phyloP scores from a whole-genome alignment of 306 rosid species.

The Citrullus colocynthis region DNA sequence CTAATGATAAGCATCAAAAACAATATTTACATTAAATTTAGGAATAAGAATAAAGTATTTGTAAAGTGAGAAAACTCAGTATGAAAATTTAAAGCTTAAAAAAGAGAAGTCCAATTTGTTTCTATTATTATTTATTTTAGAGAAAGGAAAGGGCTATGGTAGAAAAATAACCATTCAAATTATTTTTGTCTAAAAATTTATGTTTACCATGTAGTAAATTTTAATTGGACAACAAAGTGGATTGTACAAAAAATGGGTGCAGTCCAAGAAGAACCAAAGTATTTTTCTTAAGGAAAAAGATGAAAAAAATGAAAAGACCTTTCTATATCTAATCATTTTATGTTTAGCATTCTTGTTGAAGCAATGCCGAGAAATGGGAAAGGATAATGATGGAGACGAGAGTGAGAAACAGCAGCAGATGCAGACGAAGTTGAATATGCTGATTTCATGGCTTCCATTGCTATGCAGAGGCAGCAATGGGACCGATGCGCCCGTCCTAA shows the following conservation, averaged over 20 bases:
- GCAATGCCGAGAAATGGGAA: slow-evolving; percentile 39
- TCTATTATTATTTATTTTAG: no score
- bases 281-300: no score
- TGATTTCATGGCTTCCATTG: slow-evolving; percentile 63
- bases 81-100: background rate
- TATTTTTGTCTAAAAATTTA: no score
- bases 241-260: no score
- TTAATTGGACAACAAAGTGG: no score
- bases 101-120: no score
- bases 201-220: no score
- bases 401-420: slow-evolving; percentile 18
- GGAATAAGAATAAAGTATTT: background rate
- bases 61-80: background rate
- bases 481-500: slow-evolving; percentile 38
- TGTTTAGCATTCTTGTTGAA: slow-evolving; percentile 47
- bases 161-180: no score
- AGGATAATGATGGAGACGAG: slow-evolving; percentile 18
- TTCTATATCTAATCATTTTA: background rate
- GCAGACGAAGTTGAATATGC: slow-evolving; percentile 40
- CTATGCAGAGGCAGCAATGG: slow-evolving; percentile 66
- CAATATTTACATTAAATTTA: background rate
- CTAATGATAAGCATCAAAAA: background rate
- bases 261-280: no score
- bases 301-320: background rate
- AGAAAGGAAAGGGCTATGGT: no score